Conservation (phyloP, 2,329 filamentous ascomycete species). For the Ophiostoma piceae region DNA sequence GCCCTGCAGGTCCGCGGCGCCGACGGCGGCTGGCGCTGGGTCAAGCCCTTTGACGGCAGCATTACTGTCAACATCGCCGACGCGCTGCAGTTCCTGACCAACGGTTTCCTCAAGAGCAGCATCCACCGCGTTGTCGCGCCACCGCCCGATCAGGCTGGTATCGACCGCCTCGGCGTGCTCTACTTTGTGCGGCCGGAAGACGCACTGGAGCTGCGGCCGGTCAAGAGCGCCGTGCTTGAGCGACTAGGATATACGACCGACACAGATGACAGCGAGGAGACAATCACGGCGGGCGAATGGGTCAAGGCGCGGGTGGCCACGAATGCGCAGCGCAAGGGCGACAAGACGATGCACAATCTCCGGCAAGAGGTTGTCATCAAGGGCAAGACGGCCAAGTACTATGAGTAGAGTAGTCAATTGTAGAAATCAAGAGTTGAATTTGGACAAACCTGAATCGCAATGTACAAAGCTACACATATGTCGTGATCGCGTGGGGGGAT, state of each 20-base stretch:
- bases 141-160: conserved; percentile 40
- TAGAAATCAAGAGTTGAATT: neutral
- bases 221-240: conserved; percentile 21
- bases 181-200: conserved; percentile 47
- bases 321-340: conserved; percentile 12
- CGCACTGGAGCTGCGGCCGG: conserved; percentile 32
- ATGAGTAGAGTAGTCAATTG: conserved; percentile 10
- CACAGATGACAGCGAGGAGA: conserved; percentile 12
- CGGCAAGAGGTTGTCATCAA: conserved; percentile 20
- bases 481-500: neutral
- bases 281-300: conserved; percentile 22
- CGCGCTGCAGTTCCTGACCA: conserved; percentile 42
- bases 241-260: conserved; percentile 18
- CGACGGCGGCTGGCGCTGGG: conserved; percentile 42
- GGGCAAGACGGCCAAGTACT: conserved; percentile 22
- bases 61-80: conserved; percentile 47
- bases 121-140: conserved; percentile 35
- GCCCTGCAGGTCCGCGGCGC: conserved; percentile 45
- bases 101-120: conserved; percentile 38
- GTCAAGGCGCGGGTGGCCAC: conserved; percentile 21
- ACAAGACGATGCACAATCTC: neutral
- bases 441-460: neutral
- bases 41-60: conserved; percentile 41
- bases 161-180: conserved; percentile 46
- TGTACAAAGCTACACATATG: neutral